phyloP scores from a whole-genome alignment of 2,329 filamentous ascomycete genomes.

The Capronia americana region DNA sequence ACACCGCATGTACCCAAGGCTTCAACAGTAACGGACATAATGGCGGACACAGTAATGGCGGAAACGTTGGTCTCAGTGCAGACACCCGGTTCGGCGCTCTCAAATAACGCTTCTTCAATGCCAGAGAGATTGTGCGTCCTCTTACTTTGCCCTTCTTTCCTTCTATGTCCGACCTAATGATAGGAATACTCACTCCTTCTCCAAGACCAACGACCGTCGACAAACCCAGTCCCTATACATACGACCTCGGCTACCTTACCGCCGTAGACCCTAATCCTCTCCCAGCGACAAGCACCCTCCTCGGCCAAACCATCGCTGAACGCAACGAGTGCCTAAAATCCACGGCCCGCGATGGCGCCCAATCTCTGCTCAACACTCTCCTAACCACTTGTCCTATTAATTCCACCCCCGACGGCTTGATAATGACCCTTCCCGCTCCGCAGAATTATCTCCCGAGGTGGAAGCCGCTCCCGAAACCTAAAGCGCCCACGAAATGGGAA shows the following conservation, averaged over 20 bases:
- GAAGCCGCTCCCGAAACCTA: conserved; percentile 84
- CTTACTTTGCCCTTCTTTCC: conserved; percentile 14
- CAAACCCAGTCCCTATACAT: conserved; percentile 89
- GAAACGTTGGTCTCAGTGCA: conserved; percentile 7
- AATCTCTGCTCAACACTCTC: conserved; percentile 92
- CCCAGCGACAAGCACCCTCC: conserved; percentile 56
- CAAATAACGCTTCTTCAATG: conserved; percentile 39
- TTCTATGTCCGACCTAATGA: conserved; percentile 9
- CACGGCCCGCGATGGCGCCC: conserved; percentile 85
- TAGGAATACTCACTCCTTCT: conserved; percentile 5
- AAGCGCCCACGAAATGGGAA: conserved; percentile 91
- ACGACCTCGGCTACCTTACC: conserved; percentile 87
- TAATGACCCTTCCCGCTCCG: conserved; percentile 74
- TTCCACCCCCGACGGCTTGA: conserved; percentile 71
- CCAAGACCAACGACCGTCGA: conserved; percentile 60
- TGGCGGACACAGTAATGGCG: conserved; percentile 26
- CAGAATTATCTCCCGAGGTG: conserved; percentile 73
- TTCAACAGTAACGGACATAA: background rate
- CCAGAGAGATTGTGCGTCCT: conserved; percentile 50
- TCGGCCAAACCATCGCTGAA: conserved; percentile 42
- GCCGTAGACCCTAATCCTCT: conserved; percentile 87
- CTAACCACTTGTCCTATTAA: conserved; percentile 83
- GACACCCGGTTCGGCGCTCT: background rate
- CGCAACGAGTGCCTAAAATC: conserved; percentile 73
- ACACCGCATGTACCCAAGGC: background rate